phyloP scores from a whole-genome alignment of 1,284 basidiomycete genomes.

The Leucoagaricus sp. region DNA sequence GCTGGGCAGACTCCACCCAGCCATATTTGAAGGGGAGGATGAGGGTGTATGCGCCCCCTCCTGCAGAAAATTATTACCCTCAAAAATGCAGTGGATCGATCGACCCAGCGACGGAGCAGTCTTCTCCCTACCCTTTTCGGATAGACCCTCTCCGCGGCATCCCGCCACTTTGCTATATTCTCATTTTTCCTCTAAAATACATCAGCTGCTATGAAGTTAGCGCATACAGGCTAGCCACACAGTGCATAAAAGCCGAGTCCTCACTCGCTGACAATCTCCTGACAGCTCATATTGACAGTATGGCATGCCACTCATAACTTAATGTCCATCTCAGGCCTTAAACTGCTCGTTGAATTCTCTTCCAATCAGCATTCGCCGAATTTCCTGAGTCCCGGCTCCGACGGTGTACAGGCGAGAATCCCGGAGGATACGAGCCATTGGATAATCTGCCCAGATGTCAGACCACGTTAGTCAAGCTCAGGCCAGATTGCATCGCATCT shows the following conservation, averaged over 20 bases:
- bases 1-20: background rate
- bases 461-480: constrained; percentile 7
- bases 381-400: constrained; percentile 91
- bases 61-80: constrained; percentile 9
- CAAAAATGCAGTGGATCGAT: constrained; percentile 13
- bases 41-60: background rate
- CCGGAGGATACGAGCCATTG: constrained; percentile 81
- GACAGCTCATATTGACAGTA: constrained; percentile 7
- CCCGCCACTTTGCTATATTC: constrained; percentile 10
- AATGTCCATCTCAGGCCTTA: constrained; percentile 25
- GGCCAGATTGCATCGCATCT: background rate
- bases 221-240: constrained; percentile 6
- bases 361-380: constrained; percentile 87
- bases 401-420: constrained; percentile 89
- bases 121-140: constrained; percentile 11
- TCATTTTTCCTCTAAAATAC: constrained; percentile 12
- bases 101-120: constrained; percentile 7
- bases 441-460: constrained; percentile 65
- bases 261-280: constrained; percentile 13
- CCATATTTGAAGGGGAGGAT: constrained; percentile 9
- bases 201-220: constrained; percentile 13
- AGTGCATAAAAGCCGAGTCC: constrained; percentile 14
- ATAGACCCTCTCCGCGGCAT: constrained; percentile 12
- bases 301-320: background rate
- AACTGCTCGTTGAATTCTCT: constrained; percentile 85